phyloP scores from a whole-genome alignment of 169 alveolate species.

The Cryptosporidium muris region DNA sequence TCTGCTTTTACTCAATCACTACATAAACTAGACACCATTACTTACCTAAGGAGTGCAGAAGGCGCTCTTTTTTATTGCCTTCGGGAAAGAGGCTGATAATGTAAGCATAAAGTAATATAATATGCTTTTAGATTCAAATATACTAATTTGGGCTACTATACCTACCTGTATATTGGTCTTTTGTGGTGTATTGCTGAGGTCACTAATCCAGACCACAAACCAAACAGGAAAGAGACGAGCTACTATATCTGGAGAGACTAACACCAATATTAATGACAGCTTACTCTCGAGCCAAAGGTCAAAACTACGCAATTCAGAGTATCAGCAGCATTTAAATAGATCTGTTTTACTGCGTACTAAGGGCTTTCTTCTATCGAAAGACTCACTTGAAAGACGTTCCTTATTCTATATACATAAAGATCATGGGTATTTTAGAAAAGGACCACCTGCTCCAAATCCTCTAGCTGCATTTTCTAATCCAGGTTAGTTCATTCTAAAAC shows the following conservation, averaged over 20 bases:
- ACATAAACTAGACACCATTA: no score
- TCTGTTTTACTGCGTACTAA: slow-evolving; percentile 19
- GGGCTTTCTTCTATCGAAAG: slow-evolving; percentile 38
- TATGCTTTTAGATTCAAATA: slow-evolving; percentile 19
- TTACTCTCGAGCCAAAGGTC: slow-evolving; percentile 28
- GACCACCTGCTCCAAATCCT: slow-evolving; percentile 61
- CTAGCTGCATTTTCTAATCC: slow-evolving; percentile 61
- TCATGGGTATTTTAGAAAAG: slow-evolving; percentile 29
- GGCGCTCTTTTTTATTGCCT: no score
- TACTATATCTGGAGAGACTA: slow-evolving; percentile 1
- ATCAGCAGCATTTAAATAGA: slow-evolving; percentile 39
- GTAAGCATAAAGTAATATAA: neutral
- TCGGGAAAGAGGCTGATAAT: no score
- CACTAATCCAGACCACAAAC: slow-evolving; percentile 22
- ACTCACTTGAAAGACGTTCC: slow-evolving; percentile 29
- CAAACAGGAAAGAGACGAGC: neutral
- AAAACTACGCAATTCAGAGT: slow-evolving; percentile 31
- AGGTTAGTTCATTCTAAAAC: slow-evolving; percentile 13
- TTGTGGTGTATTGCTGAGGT: slow-evolving; percentile 56
- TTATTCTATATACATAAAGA: slow-evolving; percentile 16
- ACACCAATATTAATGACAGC: slow-evolving; percentile 29
- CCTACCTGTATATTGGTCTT: slow-evolving; percentile 34
- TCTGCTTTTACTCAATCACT: no score
- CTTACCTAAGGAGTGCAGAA: no score
- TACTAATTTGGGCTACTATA: slow-evolving; percentile 41